Conservation (phyloP, 768 basidiomycete species). For the Pleurotus cornucopiae region DNA sequence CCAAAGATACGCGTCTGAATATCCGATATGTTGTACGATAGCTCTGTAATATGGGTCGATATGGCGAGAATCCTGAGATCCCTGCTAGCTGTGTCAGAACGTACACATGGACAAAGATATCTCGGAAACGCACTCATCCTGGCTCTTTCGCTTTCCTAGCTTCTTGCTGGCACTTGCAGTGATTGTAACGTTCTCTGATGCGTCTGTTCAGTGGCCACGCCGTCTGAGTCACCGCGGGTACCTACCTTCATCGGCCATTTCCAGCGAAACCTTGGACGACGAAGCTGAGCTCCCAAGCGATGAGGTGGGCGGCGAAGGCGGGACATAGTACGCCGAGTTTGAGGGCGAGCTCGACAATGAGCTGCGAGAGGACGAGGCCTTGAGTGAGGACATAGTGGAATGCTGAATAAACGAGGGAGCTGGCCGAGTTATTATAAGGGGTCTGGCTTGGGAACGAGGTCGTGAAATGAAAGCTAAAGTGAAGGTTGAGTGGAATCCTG, state of each 20-base stretch:
- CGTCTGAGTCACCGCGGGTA: conserved; percentile 7
- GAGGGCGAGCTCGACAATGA: conserved; percentile 28
- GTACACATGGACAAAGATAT: conserved; percentile 6
- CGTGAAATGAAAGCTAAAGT: not conserved
- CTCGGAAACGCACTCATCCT: conserved; percentile 52
- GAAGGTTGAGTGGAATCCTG: not conserved
- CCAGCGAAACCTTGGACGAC: conserved; percentile 53
- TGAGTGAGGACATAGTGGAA: conserved; percentile 30
- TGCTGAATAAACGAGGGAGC: conserved; percentile 13
- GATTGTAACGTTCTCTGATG: conserved; percentile 69
- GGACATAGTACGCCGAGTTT: conserved; percentile 27
- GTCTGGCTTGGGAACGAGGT: not conserved
- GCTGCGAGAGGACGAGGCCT: conserved; percentile 27
- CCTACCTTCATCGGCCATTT: conserved; percentile 63
- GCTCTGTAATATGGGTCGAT: conserved; percentile 83
- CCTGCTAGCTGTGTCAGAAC: conserved; percentile 32
- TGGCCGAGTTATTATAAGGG: not conserved
- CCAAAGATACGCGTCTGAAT: conserved; percentile 91
- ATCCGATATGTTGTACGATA: conserved; percentile 83
- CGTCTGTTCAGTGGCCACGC: no score
- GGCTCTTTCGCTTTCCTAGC: conserved; percentile 53
- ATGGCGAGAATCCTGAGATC: conserved; percentile 74
- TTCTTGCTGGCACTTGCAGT: conserved; percentile 47
- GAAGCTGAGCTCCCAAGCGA: conserved; percentile 34
- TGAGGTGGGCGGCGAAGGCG: conserved; percentile 34